Conservation (phyloP, 169 alveolate species). For the Plasmodium blacklocki region DNA sequence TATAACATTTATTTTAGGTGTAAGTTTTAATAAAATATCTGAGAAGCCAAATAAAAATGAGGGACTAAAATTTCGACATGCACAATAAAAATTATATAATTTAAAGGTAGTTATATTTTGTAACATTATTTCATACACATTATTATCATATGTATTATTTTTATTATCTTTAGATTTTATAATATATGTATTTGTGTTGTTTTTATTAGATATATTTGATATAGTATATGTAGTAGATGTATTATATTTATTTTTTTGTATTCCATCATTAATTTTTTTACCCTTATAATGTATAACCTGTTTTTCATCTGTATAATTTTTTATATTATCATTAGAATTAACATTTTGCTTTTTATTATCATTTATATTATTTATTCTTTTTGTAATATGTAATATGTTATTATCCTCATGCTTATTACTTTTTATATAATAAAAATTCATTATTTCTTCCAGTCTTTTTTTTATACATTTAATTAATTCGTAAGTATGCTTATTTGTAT, state of each 20-base stretch:
- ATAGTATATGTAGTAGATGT: no score
- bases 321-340: no score
- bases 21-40: constrained; percentile 31
- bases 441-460: constrained; percentile 47
- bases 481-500: constrained; percentile 45
- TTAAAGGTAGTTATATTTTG: constrained; percentile 33
- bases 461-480: constrained; percentile 49
- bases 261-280: background rate
- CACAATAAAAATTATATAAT: constrained; percentile 52
- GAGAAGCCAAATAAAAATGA: constrained; percentile 41
- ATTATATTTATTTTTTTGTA: background rate
- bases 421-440: background rate
- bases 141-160: no score
- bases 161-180: background rate
- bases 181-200: no score
- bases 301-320: no score
- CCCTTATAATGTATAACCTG: no score
- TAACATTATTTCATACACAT: background rate
- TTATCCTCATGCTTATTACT: no score
- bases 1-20: constrained; percentile 32
- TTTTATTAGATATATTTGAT: no score
- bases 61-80: constrained; percentile 58
- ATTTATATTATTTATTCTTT: no score
- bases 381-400: no score
- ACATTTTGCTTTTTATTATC: background rate